phyloP scores from a whole-genome alignment of 306 rosid genomes.

The Styphnolobium japonicum region DNA sequence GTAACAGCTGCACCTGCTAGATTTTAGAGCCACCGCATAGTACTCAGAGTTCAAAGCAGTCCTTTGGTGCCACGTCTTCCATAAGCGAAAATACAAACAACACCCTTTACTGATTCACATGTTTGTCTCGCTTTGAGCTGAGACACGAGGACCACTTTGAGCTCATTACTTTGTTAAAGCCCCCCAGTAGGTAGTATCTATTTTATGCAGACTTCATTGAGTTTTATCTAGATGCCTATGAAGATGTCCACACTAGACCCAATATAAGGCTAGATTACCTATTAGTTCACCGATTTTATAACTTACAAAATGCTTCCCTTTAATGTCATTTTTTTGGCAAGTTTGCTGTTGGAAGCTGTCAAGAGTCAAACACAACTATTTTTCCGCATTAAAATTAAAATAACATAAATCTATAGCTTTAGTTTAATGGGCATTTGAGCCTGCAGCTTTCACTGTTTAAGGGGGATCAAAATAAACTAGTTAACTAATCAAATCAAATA shows the following conservation, averaged over 20 bases:
- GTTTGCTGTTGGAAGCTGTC: background rate
- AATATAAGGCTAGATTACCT: constrained; percentile 8
- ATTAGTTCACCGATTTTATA: constrained; percentile 10
- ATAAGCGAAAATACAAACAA: constrained; percentile 14
- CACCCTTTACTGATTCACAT: constrained; percentile 33
- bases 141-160: constrained; percentile 16
- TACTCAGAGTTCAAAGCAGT: constrained; percentile 15
- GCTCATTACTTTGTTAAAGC: background rate
- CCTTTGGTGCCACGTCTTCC: constrained; percentile 27
- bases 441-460: background rate
- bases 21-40: constrained; percentile 33
- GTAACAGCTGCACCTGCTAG: background rate
- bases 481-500: background rate
- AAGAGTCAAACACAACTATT: background rate
- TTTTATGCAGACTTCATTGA: background rate
- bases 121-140: constrained; percentile 15
- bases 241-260: background rate
- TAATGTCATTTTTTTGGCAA: background rate
- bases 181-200: background rate
- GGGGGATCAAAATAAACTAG: background rate
- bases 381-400: background rate
- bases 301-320: background rate
- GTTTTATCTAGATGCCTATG: background rate
- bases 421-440: background rate
- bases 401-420: background rate